Base-by-base conservation (phyloP, 441 rosid species). In the Populus hybrid region DNA sequence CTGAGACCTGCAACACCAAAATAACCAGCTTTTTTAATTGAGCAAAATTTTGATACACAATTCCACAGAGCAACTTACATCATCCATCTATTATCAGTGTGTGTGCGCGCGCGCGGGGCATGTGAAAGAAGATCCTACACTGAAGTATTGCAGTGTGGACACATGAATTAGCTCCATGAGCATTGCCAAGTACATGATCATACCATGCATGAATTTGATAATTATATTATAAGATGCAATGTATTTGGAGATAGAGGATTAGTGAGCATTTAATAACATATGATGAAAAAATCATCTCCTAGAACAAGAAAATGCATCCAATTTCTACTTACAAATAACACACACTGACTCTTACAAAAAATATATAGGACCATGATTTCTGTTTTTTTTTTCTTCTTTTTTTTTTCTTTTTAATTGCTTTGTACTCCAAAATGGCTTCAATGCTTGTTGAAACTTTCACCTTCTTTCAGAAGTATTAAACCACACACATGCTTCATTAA, bases 1-100 rank as follows among this genome's bases (percentile, higher is more conserved):
- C 98, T 23, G 98, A 88, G 84, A 97, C 99, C 99, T 97, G 82
- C 73, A 80, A 64, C 67, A 57, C 32, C 64, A 76, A 24, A 4
- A 64, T 12, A 63, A 23, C 36, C 9, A 46, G 38, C 21, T 59
- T 34, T 68, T 42, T 50, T 73, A 80, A 69, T 63, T 38, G 12
- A 69, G 46, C 42, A 68, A 69, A 19, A 24, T 30, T 46, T 34
- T 21, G 36, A 68, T 9, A 64, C 21, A 26, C 21, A 73, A 42
- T 59, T 61, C n/a, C 18, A 6, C 11, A 7, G 2, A 34, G 70
- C 40, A 9, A 63, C 66, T 23, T 67, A 12, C 40, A 67, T 19
- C 70, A 19, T 67, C 70, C 14, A 34, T 11, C n/a, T 14, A 9
- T 63, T 21, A 63, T 21, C 66, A 4, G 3, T 61, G 26, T 9